Evolutionary conservation across 2,329 filamentous ascomycete genomes (phyloP), one percentile per base, ranked within the genome.

Genomic region (Arthrobotrys musiformis): DNA sequence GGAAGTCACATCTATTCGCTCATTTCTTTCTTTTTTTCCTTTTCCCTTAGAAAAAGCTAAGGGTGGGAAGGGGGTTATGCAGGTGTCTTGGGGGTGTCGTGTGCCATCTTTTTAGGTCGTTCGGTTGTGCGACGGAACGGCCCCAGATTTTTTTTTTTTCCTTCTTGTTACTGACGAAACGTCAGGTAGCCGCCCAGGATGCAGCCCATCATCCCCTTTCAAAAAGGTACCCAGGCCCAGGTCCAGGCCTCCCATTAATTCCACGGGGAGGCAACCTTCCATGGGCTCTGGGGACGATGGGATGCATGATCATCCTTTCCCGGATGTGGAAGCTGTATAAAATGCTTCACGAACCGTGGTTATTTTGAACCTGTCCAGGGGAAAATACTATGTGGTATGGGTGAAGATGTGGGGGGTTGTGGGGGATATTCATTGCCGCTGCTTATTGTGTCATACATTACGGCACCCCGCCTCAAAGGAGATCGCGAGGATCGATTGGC

Each of bases 81-180:
- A 15, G 15, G 24, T 37, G 13, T 37, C 42, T 22, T 46, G 28
- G 28, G 24, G 28, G 54, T 58, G 54, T 58, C 54, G 54, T 58
- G 54, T 58, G 54, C 54, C 50, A 40, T 19, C 13, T 56, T 37
- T 37, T 37, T 56, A 19, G 17, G 6, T 26, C 33, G 28, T 11
- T 58, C 54, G 54, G 54, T 58, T 58, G 54, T 58, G 54, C 33
- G 6, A 58, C 54, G 54, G 54, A 13, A 58, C 54, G 54, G 54
- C 54, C 54, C 54, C 54, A 58, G 54, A 58, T 58, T 58, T 58
- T 40, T 24, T 40, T 3, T 4, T 22, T 15, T 2, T 6, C n/a
- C 26, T 17, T n/a, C n/a, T n/a, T n/a, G n/a, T n/a, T n/a, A n/a
- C n/a, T n/a, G n/a, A n/a, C n/a, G n/a, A n/a, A 15, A 56, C 9